Evolutionary conservation across 2,329 filamentous ascomycete genomes (phyloP), one percentile per base, ranked within the genome.

Genomic region (Hymenoscyphus occultus): DNA sequence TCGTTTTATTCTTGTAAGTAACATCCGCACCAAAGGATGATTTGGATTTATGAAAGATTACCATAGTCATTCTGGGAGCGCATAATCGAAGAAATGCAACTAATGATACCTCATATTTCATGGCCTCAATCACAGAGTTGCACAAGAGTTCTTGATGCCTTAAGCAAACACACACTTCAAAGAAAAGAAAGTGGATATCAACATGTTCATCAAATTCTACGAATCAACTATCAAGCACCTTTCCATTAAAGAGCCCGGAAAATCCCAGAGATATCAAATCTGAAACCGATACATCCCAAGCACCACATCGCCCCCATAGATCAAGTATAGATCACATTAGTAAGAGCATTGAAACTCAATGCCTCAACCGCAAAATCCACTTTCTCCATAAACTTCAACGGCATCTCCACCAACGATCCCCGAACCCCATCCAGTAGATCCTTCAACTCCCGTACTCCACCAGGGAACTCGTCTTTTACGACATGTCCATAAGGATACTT

Each of bases 401-500:
- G 92, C 93, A 97, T 97, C 81, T 97, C 91, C 7, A 97, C 90
- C 57, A 93, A 78, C 9, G 84, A 90, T 1, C 90, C 90, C 66
- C 86, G 84, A 48, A 93, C 81, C 62, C 85, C 82, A 63, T 82
- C 81, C 63, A 93, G 79, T 78, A 87, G 84, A 60, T 89, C 85
- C 79, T 92, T 93, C 65, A 93, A 81, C 75, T 91, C 88, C n/a
- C 80, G 80, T 56, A 89, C 87, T 7, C 93, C 91, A 68, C 89
- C 85, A 0, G 84, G 81, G 76, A 96, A 91, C 73, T 94, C 87
- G 61, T 91, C 89, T 73, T 86, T 86, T 57, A 97, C 90, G 1
- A 96, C 91, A 79, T 97, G 94, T 0, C 93, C 94, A 78, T 93
- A 94, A 74, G 89, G 85, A 71, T 93, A 92, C 76, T 86, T 85